These are phyloP conservation scores for Lepiota subincarnata DNA, from an alignment of 768 basidiomycete species.

Conservation along the genomic window DNA sequence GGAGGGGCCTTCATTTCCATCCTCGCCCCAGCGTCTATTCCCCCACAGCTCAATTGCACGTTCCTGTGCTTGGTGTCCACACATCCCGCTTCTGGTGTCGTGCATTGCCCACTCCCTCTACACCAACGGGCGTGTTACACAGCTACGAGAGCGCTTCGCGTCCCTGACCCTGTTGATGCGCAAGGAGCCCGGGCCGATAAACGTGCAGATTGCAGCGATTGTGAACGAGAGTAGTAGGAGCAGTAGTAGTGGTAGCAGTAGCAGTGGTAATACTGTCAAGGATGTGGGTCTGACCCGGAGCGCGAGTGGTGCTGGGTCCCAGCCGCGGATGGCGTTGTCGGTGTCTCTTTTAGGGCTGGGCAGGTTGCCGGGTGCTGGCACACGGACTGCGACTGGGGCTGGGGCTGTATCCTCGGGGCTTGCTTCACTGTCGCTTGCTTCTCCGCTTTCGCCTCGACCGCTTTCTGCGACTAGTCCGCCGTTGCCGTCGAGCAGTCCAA, in stretches of 20 bases:
- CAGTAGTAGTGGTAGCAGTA: background rate
- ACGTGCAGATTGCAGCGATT: slow-evolving; percentile 5
- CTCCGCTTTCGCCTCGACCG: slow-evolving; percentile 3
- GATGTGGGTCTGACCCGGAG: too few species aligned
- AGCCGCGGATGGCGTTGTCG: background rate
- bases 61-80: too few species aligned
- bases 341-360: background rate
- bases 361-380: background rate
- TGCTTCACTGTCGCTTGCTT: background rate
- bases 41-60: too few species aligned
- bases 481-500: background rate
- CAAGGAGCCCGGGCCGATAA: slow-evolving; percentile 8
- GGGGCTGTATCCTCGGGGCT: background rate
- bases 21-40: too few species aligned
- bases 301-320: too few species aligned
- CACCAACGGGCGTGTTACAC: too few species aligned
- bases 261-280: background rate
- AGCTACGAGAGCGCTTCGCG: background rate
- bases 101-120: too few species aligned
- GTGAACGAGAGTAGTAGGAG: slow-evolving; percentile 2
- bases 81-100: too few species aligned
- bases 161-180: background rate
- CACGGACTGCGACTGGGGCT: background rate
- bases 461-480: background rate
- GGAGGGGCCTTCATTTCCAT: too few species aligned